phyloP scores from a whole-genome alignment of 2,329 filamentous ascomycete species.

The Trichoderma breve region DNA sequence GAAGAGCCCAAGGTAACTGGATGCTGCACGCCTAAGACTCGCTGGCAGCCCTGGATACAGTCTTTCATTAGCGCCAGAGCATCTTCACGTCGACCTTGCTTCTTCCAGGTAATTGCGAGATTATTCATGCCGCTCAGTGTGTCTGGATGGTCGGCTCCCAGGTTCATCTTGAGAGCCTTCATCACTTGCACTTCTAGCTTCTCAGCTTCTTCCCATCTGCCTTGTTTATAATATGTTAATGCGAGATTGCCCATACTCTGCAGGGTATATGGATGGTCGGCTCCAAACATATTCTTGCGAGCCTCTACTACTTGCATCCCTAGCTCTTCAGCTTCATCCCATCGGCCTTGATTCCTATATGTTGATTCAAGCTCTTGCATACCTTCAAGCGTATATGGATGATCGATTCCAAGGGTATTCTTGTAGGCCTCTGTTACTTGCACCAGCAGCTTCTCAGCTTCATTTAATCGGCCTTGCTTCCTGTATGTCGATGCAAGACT shows the following conservation, averaged over 20 bases:
- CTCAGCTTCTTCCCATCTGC: too few species aligned
- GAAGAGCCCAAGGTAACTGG: background rate
- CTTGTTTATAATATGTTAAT: too few species aligned
- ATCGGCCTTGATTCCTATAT: background rate
- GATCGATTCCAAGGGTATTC: too few species aligned
- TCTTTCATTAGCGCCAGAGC: background rate
- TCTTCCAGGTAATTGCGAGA: background rate
- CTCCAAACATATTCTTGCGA: too few species aligned
- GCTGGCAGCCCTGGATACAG: too few species aligned
- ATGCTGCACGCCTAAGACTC: background rate
- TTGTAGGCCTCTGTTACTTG: too few species aligned
- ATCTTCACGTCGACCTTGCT: background rate
- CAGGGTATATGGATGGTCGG: background rate
- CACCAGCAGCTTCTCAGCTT: background rate
- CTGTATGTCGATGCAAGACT: background rate
- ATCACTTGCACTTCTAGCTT: background rate
- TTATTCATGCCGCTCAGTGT: background rate
- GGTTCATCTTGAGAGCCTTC: too few species aligned
- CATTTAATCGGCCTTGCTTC: background rate
- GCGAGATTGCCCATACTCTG: too few species aligned
- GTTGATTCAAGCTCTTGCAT: too few species aligned
- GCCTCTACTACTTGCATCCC: background rate
- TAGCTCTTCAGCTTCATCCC: background rate
- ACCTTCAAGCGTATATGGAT: too few species aligned
- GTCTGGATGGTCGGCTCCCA: background rate